Percentiles rank a stretch among this genome's conserved stretches.
phyloP scores from a whole-genome alignment of 768 basidiomycete genomes.

The Pleurotus sapidus region DNA sequence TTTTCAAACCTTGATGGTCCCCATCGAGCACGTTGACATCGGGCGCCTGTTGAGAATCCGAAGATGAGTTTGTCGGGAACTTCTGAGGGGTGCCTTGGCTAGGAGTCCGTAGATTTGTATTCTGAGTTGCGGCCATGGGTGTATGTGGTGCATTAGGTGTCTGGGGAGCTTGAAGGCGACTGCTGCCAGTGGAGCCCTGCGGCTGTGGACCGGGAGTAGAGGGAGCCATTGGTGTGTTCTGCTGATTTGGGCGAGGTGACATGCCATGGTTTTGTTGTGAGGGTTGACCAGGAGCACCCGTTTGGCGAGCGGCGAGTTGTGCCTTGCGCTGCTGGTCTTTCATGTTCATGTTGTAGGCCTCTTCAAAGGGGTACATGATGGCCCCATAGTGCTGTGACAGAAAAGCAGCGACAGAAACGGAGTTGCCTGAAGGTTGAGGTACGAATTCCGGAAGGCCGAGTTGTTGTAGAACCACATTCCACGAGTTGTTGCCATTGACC shows the following conservation, averaged over 20 bases:
- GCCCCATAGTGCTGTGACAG: slow-evolving; percentile 59
- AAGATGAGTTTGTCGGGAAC: slow-evolving; percentile 9
- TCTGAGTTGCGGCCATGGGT: not conserved
- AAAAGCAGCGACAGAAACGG: slow-evolving; percentile 44
- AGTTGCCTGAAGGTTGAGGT: slow-evolving; percentile 40
- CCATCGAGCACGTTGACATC: slow-evolving; percentile 49
- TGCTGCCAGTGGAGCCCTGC: not conserved
- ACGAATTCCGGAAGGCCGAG: slow-evolving; percentile 63
- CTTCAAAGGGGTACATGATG: slow-evolving; percentile 72
- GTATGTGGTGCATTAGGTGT: slow-evolving; percentile 16
- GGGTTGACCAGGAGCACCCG: slow-evolving; percentile 25
- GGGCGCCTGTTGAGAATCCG: slow-evolving; percentile 13
- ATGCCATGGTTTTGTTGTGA: slow-evolving; percentile 15
- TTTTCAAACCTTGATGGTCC: slow-evolving; percentile 65
- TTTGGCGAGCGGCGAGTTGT: slow-evolving; percentile 39
- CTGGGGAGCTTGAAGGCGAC: slow-evolving; percentile 20
- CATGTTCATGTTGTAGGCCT: slow-evolving; percentile 59
- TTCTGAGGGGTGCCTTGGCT: slow-evolving; percentile 18
- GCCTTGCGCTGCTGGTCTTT: slow-evolving; percentile 58
- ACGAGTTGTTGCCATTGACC: slow-evolving; percentile 51
- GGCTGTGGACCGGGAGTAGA: not conserved
- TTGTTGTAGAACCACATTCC: slow-evolving; percentile 50
- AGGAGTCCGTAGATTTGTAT: slow-evolving; percentile 2
- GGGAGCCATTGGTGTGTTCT: slow-evolving; percentile 15
- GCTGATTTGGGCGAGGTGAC: slow-evolving; percentile 18